Percentiles rank a stretch among this genome's conserved stretches.
These are phyloP conservation scores for Endogone sp. DNA, from an alignment of 192 early-diverging fungal genomes.

Conservation along the genomic window DNA sequence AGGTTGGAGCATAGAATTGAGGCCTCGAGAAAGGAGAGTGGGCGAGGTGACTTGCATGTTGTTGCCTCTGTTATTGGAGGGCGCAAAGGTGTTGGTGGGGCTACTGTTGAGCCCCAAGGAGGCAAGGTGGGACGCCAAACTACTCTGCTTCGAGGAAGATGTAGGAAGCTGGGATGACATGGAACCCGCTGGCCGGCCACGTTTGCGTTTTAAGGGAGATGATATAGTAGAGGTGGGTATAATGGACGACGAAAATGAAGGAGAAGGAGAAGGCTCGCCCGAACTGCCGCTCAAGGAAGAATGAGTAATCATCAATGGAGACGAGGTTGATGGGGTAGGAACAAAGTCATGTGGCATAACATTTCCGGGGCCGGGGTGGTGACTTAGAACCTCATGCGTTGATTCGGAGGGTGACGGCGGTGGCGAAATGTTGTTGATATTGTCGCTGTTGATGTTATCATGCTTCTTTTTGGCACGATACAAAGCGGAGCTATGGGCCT, in stretches of 20 bases:
- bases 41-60: not conserved
- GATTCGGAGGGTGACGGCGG: not conserved
- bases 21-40: not conserved
- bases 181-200: not conserved
- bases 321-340: constrained; percentile 8
- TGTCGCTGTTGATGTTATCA: not conserved
- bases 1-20: not conserved
- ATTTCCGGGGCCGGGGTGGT: constrained; percentile 1
- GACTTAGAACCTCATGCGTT: not conserved
- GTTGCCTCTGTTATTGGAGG: not conserved
- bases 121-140: not conserved
- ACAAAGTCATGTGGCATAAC: constrained; percentile 2
- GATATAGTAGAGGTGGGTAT: not conserved
- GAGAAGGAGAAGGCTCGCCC: not conserved
- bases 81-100: not conserved
- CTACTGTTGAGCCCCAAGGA: not conserved
- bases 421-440: not conserved
- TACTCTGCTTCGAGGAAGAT: not conserved
- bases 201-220: not conserved
- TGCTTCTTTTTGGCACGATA: constrained; percentile 31
- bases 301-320: not conserved
- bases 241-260: not conserved
- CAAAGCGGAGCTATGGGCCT: constrained; percentile 30
- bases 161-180: not conserved
- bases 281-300: not conserved